Conservation (phyloP, 2,329 filamentous ascomycete genomes). For the Cladosporium halotolerans region DNA sequence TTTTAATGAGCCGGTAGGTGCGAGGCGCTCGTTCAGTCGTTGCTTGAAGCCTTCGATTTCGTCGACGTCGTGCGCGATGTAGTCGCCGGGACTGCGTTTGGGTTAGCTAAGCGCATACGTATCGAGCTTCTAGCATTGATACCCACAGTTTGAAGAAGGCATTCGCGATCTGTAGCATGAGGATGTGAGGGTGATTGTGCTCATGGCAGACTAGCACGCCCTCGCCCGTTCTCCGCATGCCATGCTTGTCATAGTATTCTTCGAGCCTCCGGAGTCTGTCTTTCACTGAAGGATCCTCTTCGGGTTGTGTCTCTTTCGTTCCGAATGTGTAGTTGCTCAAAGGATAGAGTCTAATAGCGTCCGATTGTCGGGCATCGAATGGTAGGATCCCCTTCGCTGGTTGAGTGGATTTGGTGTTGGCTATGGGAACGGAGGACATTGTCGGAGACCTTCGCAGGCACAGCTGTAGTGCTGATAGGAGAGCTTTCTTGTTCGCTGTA, state of each 20-base stretch:
- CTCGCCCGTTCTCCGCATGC: slow-evolving; percentile 96
- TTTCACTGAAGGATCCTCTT: slow-evolving; percentile 93
- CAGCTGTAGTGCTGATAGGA: background rate
- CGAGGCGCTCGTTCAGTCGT: slow-evolving; percentile 85
- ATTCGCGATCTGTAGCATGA: slow-evolving; percentile 99
- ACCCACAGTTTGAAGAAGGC: slow-evolving; percentile 90
- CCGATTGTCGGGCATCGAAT: slow-evolving; percentile 85
- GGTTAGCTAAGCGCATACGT: background rate
- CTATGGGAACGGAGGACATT: slow-evolving; percentile 27
- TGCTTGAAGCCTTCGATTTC: slow-evolving; percentile 93
- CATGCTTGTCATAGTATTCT: slow-evolving; percentile 84
- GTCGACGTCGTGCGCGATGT: slow-evolving; percentile 80
- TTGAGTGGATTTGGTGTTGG: slow-evolving; percentile 20
- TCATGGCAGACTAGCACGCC: slow-evolving; percentile 97
- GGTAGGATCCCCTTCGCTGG: slow-evolving; percentile 38
- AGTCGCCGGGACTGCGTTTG: slow-evolving; percentile 71
- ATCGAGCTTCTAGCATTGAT: background rate
- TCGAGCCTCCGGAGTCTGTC: slow-evolving; percentile 90
- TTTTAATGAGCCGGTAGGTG: slow-evolving; percentile 69
- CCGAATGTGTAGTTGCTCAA: slow-evolving; percentile 98
- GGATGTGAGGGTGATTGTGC: slow-evolving; percentile 96
- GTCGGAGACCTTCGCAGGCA: background rate
- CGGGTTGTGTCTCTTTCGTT: slow-evolving; percentile 95
- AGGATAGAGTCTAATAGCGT: slow-evolving; percentile 78
- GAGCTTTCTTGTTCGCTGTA: no score